Evolutionary conservation across 345 rosid species (phyloP), one percentile per base, ranked within the genome.

Genomic region (Salix udensis): DNA sequence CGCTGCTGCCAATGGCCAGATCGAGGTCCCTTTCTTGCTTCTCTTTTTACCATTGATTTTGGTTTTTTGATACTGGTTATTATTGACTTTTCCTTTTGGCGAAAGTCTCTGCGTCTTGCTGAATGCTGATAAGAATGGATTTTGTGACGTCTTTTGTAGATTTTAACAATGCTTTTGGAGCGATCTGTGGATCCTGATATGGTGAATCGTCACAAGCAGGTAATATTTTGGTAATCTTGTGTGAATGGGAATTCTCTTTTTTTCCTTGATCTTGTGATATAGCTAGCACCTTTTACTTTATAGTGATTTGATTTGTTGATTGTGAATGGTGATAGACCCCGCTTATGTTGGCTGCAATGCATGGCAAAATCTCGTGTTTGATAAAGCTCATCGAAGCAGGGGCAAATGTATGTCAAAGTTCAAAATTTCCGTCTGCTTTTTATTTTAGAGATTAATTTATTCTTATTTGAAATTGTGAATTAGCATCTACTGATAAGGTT

Each of bases 1-100:
- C 71, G 98, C 99, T 72, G 98, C 99, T 78, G 96, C 98, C 71
- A 91, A 84, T 89, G 99, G 95, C 86, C 97, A 89, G 96, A 90
- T 93, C 91, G 92, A 96, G 97, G 99, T 96, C 13, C 40, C 13
- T 36, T 60, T 36, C 61, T n/a, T 26, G 60, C 8, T 66, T 65
- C 31, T 52, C 44, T 60, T 74, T 15, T 77, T 74, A 5, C 53
- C 42, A 58, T 23, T 65, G 53, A 24, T 34, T 65, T 72, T 66
- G 36, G 31, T 67, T 40, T 52, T n/a, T 18, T 19, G 2, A 7
- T 52, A 19, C 58, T 12, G 34, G 40, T n/a, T 67, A 18, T 48
- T 6, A 26, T 67, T 68, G 13, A 39, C 40, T 28, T 15, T 37
- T n/a, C 16, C 23, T 52, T 58, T 73, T 73, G 24, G 37, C 21